A percentile compares a stretch with the other conserved stretches of the same genome.
phyloP scores from a whole-genome alignment of 2,329 filamentous ascomycete species.

The Xylaria sp. region DNA sequence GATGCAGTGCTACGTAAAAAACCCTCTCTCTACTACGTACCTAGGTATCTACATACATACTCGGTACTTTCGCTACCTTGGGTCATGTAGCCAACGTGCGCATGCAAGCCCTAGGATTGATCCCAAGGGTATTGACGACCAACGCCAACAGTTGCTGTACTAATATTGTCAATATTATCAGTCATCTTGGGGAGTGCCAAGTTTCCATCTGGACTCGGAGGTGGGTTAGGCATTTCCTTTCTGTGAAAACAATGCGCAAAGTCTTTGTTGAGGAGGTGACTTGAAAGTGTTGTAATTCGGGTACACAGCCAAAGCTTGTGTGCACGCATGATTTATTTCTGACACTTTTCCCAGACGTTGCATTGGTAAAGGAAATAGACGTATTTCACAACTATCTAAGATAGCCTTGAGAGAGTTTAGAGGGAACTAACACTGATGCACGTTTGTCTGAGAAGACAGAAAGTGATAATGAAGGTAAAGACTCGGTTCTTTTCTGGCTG shows the following conservation, averaged over 20 bases:
- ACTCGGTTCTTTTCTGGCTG: background rate
- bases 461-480: background rate
- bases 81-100: background rate
- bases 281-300: no score
- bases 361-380: background rate
- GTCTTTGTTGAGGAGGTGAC: no score
- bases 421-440: background rate
- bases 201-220: background rate
- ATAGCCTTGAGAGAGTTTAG: background rate
- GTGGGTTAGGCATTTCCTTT: no score
- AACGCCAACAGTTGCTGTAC: background rate
- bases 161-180: background rate
- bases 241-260: background rate
- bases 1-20: constrained; percentile 6
- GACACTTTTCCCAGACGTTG: background rate
- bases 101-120: background rate
- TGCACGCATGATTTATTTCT: background rate
- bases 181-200: background rate
- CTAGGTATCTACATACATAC: no score
- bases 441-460: background rate
- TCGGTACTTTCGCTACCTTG: background rate
- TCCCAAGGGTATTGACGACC: background rate
- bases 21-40: background rate
- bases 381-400: background rate
- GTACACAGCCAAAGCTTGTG: no score